These are phyloP conservation scores for Dissophora globulifera DNA, from an alignment of 192 early-diverging fungal species.

Conservation along the genomic window DNA sequence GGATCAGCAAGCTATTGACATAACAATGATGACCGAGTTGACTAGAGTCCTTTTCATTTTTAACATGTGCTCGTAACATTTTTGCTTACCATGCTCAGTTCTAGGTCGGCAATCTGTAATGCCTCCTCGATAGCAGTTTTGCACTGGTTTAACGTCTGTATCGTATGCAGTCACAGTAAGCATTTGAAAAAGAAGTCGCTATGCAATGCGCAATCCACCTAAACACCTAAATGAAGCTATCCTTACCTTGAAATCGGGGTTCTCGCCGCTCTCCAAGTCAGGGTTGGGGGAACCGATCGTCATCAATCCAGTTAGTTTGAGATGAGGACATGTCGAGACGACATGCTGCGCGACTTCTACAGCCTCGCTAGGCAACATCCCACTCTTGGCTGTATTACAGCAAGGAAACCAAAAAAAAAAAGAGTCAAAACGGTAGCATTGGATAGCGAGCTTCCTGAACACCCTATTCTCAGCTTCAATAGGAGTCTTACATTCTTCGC, in stretches of 20 bases:
- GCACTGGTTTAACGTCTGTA: constrained; percentile 56
- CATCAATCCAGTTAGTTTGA: constrained; percentile 90
- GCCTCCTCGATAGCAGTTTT: constrained; percentile 41
- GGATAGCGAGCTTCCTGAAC: too few relatives aligned
- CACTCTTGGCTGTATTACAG: constrained; percentile 73
- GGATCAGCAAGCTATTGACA: too few relatives aligned
- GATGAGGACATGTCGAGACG: constrained; percentile 67
- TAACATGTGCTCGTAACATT: too few relatives aligned
- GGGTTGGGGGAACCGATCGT: constrained; percentile 89
- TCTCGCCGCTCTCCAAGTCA: constrained; percentile 56
- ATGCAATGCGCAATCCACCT: too few relatives aligned
- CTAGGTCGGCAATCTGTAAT: constrained; percentile 26
- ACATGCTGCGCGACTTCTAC: constrained; percentile 73
- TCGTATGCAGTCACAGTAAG: too few relatives aligned
- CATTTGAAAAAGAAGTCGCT: too few relatives aligned
- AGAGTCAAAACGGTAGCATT: background rate
- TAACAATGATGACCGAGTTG: too few relatives aligned
- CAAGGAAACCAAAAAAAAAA: constrained; percentile 21
- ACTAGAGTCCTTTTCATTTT: too few relatives aligned
- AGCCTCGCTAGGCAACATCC: constrained; percentile 66
- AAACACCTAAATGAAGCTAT: too few relatives aligned
- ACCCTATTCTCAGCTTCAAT: too few relatives aligned
- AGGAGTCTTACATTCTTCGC: constrained; percentile 79
- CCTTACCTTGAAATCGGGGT: constrained; percentile 84
- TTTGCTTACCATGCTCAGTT: constrained; percentile 44